Evolutionary conservation across 495 filamentous ascomycete genomes (phyloP).

Genomic region (Tetracladium setigerum): DNA sequence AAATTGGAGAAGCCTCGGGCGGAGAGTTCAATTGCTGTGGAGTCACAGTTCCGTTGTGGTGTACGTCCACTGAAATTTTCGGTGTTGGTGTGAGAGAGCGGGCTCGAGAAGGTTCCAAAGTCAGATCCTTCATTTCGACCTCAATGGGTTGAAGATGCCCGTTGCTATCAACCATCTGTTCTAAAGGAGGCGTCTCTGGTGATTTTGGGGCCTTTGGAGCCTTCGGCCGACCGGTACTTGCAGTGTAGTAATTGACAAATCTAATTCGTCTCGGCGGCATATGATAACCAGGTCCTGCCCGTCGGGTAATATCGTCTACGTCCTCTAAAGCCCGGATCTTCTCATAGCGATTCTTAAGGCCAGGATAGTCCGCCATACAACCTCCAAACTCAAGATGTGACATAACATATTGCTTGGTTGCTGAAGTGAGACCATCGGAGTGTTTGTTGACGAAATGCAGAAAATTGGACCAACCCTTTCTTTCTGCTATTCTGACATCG

Average conservation of each 20-base stretch:
- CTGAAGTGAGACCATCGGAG: conserved; percentile 55
- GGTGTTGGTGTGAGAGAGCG: conserved; percentile 5
- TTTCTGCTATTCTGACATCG: conserved; percentile 55
- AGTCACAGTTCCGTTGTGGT: conserved; percentile 22
- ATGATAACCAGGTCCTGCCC: conserved; percentile 6
- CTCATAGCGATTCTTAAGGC: conserved; percentile 62
- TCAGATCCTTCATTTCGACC: conserved; percentile 15
- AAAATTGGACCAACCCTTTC: conserved; percentile 57
- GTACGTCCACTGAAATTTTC: conserved; percentile 36
- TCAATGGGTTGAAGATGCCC: conserved; percentile 4
- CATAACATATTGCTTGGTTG: conserved; percentile 63
- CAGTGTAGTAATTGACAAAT: conserved; percentile 88
- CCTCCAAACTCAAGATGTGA: conserved; percentile 80
- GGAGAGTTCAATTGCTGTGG: conserved; percentile 12
- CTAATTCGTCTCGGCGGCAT: conserved; percentile 40
- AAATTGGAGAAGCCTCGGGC: conserved; percentile 4
- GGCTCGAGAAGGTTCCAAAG: conserved; percentile 3
- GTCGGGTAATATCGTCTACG: conserved; percentile 34
- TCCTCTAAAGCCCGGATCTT: conserved; percentile 62
- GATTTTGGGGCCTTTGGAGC: conserved; percentile 15
- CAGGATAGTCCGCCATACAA: conserved; percentile 67
- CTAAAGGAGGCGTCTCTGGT: too few species aligned
- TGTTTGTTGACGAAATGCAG: conserved; percentile 79
- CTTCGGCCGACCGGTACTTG: conserved; percentile 63
- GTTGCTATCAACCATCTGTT: conserved; percentile 1